These are phyloP conservation scores for Pythium angustatum DNA, from an alignment of 352 stramenopile genomes.

Conservation along the genomic window DNA sequence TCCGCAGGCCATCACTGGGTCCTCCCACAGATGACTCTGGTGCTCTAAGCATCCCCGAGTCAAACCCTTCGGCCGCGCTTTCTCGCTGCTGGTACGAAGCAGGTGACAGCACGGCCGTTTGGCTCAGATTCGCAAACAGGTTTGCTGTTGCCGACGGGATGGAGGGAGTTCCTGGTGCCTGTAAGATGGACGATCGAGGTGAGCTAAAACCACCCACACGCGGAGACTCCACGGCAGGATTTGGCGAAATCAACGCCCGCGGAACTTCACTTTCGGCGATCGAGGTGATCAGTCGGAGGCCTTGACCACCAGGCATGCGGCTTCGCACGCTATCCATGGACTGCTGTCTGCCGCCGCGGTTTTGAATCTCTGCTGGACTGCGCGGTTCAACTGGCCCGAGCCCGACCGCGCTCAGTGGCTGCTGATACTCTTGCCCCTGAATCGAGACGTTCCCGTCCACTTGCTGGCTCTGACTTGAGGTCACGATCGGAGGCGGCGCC, in stretches of 20 bases:
- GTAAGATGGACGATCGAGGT: conserved; percentile 68
- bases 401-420: conserved; percentile 39
- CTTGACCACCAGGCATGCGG: conserved; percentile 45
- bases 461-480: conserved; percentile 34
- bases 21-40: conserved; percentile 39
- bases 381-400: conserved; percentile 43
- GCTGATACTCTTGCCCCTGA: conserved; percentile 72
- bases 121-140: conserved; percentile 53
- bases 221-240: conserved; percentile 84
- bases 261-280: conserved; percentile 81
- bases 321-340: conserved; percentile 30
- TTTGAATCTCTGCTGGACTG: conserved; percentile 82
- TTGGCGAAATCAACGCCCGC: conserved; percentile 79
- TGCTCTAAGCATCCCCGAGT: conserved; percentile 23
- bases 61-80: conserved; percentile 41
- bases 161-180: conserved; percentile 68
- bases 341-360: conserved; percentile 53
- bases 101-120: conserved; percentile 58
- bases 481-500: conserved; percentile 59
- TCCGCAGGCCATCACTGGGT: conserved; percentile 61
- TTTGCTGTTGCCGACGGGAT: conserved; percentile 47
- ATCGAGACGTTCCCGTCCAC: conserved; percentile 45
- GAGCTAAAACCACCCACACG: conserved; percentile 75
- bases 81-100: conserved; percentile 84
- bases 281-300: conserved; percentile 81